A percentile compares a stretch with the other conserved stretches of the same genome.
Evolutionary conservation across 2,329 filamentous ascomycete species (phyloP).

Genomic region (Byssothecium circinans): DNA sequence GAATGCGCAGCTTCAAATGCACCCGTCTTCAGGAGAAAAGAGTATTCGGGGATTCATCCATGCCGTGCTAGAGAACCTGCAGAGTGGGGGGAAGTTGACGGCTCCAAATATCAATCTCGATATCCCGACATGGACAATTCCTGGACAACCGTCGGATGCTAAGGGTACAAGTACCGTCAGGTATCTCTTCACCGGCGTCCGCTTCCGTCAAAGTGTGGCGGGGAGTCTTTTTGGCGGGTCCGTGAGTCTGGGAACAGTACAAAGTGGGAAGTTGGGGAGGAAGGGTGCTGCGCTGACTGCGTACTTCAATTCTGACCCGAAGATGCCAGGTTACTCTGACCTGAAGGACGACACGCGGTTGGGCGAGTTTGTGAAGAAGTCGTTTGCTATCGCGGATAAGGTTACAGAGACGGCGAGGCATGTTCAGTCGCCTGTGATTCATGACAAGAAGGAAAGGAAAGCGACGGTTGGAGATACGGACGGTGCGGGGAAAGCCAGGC

Average conservation of each 20-base stretch:
- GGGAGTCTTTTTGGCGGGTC: slow-evolving; percentile 14
- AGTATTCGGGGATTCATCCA: slow-evolving; percentile 21
- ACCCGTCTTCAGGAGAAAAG: slow-evolving; percentile 9
- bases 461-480: not conserved
- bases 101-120: slow-evolving; percentile 30
- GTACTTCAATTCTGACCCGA: slow-evolving; percentile 5
- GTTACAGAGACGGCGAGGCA: slow-evolving; percentile 24
- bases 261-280: slow-evolving; percentile 33
- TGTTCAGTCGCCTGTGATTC: slow-evolving; percentile 3
- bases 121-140: slow-evolving; percentile 35
- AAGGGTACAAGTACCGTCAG: slow-evolving; percentile 16
- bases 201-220: slow-evolving; percentile 28
- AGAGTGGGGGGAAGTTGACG: slow-evolving; percentile 29
- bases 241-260: slow-evolving; percentile 23
- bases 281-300: slow-evolving; percentile 24
- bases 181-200: slow-evolving; percentile 35
- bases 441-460: not conserved
- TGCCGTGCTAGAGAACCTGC: slow-evolving; percentile 25
- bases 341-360: slow-evolving; percentile 6
- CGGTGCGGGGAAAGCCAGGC: not conserved
- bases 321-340: not conserved
- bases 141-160: slow-evolving; percentile 11
- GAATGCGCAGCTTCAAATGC: slow-evolving; percentile 18
- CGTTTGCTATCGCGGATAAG: slow-evolving; percentile 21
- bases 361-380: slow-evolving; percentile 20